These are phyloP conservation scores for Kazachstania sp. DNA, from an alignment of 1,139 yeast species.

Conservation along the genomic window DNA sequence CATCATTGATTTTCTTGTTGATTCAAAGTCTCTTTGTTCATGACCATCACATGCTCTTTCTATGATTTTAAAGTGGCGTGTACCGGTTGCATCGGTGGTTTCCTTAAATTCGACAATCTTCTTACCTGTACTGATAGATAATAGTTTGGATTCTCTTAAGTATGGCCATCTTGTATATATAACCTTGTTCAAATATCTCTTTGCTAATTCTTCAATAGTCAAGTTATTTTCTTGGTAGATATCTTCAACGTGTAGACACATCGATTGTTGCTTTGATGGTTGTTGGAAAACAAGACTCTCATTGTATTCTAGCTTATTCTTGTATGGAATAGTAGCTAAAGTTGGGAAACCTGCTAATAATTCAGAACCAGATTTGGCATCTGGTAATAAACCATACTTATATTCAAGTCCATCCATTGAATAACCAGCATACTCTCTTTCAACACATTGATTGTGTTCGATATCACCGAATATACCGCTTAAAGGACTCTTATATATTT, in stretches of 20 bases:
- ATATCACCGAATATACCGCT: constrained; percentile 72
- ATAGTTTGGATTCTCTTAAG: constrained; percentile 68
- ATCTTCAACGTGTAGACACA: constrained; percentile 57
- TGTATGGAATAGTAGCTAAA: constrained; percentile 58
- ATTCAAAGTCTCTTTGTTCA: constrained; percentile 38
- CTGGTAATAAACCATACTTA: constrained; percentile 53
- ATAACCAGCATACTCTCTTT: constrained; percentile 47
- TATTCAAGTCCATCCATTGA: constrained; percentile 39
- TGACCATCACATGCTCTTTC: constrained; percentile 38
- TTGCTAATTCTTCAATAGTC: constrained; percentile 45
- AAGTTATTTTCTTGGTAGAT: constrained; percentile 39
- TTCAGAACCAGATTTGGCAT: constrained; percentile 61
- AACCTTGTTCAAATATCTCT: constrained; percentile 47
- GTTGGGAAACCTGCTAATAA: constrained; percentile 89
- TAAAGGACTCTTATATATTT: constrained; percentile 65
- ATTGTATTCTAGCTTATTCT: constrained; percentile 44
- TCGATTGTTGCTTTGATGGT: constrained; percentile 75
- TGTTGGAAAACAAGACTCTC: constrained; percentile 76
- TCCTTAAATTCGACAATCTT: constrained; percentile 40
- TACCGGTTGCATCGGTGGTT: constrained; percentile 26
- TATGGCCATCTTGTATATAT: constrained; percentile 87
- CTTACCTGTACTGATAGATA: constrained; percentile 51
- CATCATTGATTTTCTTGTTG: constrained; percentile 31
- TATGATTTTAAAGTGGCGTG: constrained; percentile 28
- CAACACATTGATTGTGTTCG: constrained; percentile 70